These are phyloP conservation scores for Saturnispora bothae DNA, from an alignment of 805 yeast genomes.

Conservation along the genomic window DNA sequence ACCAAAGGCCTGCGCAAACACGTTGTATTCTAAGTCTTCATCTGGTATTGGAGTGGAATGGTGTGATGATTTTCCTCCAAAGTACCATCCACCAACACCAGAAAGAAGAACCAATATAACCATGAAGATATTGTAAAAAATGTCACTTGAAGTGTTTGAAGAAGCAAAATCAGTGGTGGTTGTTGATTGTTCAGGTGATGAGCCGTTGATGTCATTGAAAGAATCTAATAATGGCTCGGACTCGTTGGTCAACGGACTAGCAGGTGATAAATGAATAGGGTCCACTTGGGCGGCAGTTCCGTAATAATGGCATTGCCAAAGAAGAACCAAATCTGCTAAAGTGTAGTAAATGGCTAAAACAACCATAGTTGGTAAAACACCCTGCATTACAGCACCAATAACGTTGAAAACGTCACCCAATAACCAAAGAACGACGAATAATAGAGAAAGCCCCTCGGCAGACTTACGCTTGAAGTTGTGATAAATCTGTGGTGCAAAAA, in stretches of 20 bases:
- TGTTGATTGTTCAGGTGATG: conserved; percentile 5
- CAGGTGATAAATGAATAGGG: conserved; percentile 76
- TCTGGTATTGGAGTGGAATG: conserved; percentile 26
- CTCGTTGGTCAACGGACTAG: conserved; percentile 66
- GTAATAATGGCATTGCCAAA: conserved; percentile 76
- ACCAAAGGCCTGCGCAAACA: conserved; percentile 81
- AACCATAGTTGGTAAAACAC: conserved; percentile 89
- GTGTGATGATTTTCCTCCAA: conserved; percentile 29
- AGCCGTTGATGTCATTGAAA: conserved; percentile 24
- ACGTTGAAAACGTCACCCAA: conserved; percentile 92
- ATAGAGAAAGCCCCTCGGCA: conserved; percentile 80
- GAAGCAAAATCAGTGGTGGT: neutral
- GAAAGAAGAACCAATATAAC: conserved; percentile 58
- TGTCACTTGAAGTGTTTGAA: conserved; percentile 13
- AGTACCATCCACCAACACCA: conserved; percentile 83
- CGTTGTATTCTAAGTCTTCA: conserved; percentile 48
- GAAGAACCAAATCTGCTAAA: conserved; percentile 73
- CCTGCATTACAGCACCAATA: conserved; percentile 81
- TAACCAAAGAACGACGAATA: conserved; percentile 84
- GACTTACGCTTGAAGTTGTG: conserved; percentile 80
- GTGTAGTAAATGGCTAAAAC: conserved; percentile 89
- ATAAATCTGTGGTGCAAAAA: conserved; percentile 92
- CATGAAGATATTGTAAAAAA: conserved; percentile 36
- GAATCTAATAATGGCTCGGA: conserved; percentile 51
- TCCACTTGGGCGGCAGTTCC: conserved; percentile 55